Evolutionary conservation across 1,139 yeast genomes (phyloP).

Genomic region (Yamadazyma buinensis): DNA sequence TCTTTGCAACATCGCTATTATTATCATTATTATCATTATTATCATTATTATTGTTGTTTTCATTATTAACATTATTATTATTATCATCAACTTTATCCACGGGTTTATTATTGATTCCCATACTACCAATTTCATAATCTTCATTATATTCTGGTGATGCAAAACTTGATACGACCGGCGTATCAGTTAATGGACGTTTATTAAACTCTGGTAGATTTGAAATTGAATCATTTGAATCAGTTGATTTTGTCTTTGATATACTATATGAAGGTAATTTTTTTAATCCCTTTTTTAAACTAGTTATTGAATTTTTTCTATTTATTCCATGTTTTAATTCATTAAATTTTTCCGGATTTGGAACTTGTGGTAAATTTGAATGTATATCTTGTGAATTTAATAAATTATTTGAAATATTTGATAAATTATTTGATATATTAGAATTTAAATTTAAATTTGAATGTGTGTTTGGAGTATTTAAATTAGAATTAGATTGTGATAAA

Average conservation of each 20-base stretch:
- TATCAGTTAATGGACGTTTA: slow-evolving; percentile 67
- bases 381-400: too few species aligned
- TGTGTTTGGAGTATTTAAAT: too few species aligned
- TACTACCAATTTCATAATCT: neutral
- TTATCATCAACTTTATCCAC: neutral
- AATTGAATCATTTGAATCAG: slow-evolving; percentile 24
- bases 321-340: neutral
- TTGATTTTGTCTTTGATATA: slow-evolving; percentile 23
- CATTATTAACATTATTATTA: too few species aligned
- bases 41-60: too few species aligned
- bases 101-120: neutral
- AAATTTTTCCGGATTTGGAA: too few species aligned
- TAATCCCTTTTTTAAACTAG: slow-evolving; percentile 11
- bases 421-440: neutral
- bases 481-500: neutral
- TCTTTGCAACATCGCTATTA: slow-evolving; percentile 17
- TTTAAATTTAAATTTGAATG: too few species aligned
- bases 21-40: neutral
- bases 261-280: slow-evolving; percentile 15
- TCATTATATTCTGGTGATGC: slow-evolving; percentile 47
- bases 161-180: slow-evolving; percentile 57
- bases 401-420: neutral
- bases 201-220: slow-evolving; percentile 54
- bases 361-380: too few species aligned
- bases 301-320: neutral